A percentile compares a stretch with the other conserved stretches of the same genome.
Conservation (phyloP, 371 early-diverging fungal species). For the Blastocladiella emersonii region DNA sequence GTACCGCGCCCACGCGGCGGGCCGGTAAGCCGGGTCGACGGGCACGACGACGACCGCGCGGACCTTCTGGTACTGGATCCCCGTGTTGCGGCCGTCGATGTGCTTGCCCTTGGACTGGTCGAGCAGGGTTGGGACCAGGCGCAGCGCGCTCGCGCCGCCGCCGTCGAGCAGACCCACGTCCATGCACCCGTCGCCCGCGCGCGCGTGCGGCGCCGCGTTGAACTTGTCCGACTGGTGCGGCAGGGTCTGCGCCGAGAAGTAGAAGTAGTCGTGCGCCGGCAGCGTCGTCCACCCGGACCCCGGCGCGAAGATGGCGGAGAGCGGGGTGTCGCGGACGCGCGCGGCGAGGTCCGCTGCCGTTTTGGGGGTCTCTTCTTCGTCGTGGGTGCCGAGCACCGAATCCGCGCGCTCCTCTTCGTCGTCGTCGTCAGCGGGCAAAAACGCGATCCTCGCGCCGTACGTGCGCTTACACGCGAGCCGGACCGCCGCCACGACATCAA, state of each 20-base stretch:
- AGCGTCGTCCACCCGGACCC: background rate
- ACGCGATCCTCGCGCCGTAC: background rate
- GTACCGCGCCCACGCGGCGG: too few relatives aligned
- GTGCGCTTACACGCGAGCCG: background rate
- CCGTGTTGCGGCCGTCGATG: background rate
- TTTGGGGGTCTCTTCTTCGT: too few relatives aligned
- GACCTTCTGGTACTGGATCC: background rate
- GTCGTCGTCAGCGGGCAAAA: background rate
- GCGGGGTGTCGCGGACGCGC: background rate
- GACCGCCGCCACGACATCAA: background rate
- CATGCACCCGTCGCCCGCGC: background rate
- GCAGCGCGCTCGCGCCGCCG: background rate
- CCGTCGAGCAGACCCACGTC: background rate
- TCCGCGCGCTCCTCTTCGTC: too few relatives aligned
- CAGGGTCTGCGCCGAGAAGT: background rate
- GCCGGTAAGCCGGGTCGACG: background rate
- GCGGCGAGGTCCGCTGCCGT: background rate
- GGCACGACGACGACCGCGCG: background rate
- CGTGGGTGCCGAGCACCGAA: too few relatives aligned
- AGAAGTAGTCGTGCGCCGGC: background rate
- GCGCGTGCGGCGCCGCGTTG: conserved; percentile 1
- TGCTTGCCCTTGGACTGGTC: background rate
- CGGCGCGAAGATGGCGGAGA: background rate
- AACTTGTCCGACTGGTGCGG: background rate
- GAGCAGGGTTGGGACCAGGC: background rate